These are phyloP conservation scores for Jamesozyma rosinii DNA, from an alignment of 805 yeast genomes.

Conservation along the genomic window DNA sequence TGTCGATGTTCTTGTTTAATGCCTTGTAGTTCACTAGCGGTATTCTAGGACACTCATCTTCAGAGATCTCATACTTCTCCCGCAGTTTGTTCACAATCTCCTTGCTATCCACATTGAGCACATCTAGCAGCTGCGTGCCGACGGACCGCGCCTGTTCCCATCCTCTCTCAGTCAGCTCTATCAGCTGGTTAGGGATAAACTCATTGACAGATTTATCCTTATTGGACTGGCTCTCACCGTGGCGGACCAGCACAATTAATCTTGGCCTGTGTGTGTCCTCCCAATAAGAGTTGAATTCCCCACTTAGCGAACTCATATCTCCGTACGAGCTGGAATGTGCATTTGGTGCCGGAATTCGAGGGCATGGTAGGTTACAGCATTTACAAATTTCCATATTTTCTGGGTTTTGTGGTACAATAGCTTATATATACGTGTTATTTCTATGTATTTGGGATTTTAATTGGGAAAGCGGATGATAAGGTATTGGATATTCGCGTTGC, in stretches of 20 bases:
- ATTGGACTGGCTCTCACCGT: constrained; percentile 90
- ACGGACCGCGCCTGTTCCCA: constrained; percentile 54
- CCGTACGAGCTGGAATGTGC: neutral
- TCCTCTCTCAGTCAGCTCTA: constrained; percentile 65
- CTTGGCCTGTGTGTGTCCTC: constrained; percentile 30
- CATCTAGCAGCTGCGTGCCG: constrained; percentile 39
- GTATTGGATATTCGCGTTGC: too few species aligned
- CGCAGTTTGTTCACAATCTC: constrained; percentile 13
- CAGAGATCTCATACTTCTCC: constrained; percentile 12
- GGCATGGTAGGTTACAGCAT: neutral
- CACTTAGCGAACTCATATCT: neutral
- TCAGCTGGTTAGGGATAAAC: constrained; percentile 69
- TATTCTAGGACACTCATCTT: constrained; percentile 8
- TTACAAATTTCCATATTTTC: neutral
- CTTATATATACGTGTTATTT: too few species aligned
- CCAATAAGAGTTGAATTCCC: constrained; percentile 3
- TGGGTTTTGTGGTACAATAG: too few species aligned
- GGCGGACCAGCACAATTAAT: constrained; percentile 71
- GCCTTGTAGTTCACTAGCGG: constrained; percentile 15
- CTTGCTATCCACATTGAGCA: constrained; percentile 23
- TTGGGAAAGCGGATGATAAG: too few species aligned
- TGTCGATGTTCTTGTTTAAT: constrained; percentile 36
- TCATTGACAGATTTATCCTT: constrained; percentile 74
- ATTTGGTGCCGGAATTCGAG: neutral
- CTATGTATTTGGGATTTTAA: too few species aligned